Evolutionary conservation across 768 basidiomycete species (phyloP).

Genomic region (Suillus occidentalis): DNA sequence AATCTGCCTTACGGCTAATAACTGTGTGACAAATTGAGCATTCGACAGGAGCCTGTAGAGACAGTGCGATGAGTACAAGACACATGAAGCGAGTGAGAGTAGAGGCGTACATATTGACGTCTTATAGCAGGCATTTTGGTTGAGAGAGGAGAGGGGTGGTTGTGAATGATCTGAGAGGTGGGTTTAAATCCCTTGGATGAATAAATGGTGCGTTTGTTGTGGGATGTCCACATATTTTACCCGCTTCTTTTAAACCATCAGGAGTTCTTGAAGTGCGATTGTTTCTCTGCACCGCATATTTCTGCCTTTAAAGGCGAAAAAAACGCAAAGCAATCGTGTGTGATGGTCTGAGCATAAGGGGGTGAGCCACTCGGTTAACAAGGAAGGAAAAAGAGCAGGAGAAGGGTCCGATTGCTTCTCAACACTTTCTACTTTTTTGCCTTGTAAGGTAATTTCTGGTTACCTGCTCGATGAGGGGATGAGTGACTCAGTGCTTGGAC

Average conservation of each 20-base stretch:
- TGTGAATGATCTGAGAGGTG: not conserved
- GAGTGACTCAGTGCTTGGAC: not conserved
- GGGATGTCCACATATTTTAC: constrained; percentile 8
- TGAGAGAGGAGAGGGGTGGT: not conserved
- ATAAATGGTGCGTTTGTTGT: constrained; percentile 5
- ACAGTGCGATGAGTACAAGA: not conserved
- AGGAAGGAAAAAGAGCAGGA: constrained; percentile 8
- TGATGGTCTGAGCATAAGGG: constrained; percentile 16
- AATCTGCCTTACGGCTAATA: constrained; percentile 27
- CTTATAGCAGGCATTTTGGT: constrained; percentile 10
- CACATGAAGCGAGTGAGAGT: not conserved
- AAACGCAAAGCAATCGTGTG: constrained; percentile 23
- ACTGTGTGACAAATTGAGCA: constrained; percentile 19
- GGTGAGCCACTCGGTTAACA: constrained; percentile 27
- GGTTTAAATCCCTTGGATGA: not conserved
- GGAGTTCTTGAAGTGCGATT: constrained; percentile 24
- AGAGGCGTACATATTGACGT: constrained; percentile 9
- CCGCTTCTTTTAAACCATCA: constrained; percentile 21
- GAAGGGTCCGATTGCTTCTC: constrained; percentile 23
- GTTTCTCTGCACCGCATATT: constrained; percentile 20
- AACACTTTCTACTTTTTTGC: constrained; percentile 16
- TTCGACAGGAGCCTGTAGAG: constrained; percentile 6
- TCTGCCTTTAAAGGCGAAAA: constrained; percentile 20
- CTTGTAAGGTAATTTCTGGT: constrained; percentile 3
- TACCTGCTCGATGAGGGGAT: not conserved